These are phyloP conservation scores for Musa beccarii DNA, from an alignment of 176 grass and related monocot genomes.

Conservation along the genomic window DNA sequence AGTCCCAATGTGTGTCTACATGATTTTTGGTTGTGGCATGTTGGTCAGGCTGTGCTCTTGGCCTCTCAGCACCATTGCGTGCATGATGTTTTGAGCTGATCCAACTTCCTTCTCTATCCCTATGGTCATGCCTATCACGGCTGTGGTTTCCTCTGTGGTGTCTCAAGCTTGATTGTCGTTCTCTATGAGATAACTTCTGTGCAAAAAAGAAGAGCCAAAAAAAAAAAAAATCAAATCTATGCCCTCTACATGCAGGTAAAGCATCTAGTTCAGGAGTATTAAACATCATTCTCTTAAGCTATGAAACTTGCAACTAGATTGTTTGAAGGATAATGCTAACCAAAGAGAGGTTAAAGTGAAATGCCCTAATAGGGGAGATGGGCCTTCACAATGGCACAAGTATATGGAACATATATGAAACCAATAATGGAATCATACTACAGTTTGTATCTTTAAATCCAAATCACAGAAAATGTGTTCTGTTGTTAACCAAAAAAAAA, in stretches of 20 bases:
- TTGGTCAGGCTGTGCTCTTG: constrained; percentile 35
- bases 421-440: too few relatives aligned
- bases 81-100: constrained; percentile 49
- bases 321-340: background rate
- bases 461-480: too few relatives aligned
- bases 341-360: too few relatives aligned
- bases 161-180: constrained; percentile 52
- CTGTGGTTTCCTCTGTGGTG: constrained; percentile 61
- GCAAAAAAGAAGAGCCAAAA: constrained; percentile 12
- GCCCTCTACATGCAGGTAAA: background rate
- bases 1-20: constrained; percentile 44
- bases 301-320: background rate
- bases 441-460: too few relatives aligned
- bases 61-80: constrained; percentile 46
- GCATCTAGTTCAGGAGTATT: background rate
- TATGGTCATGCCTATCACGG: constrained; percentile 38
- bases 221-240: constrained; percentile 26
- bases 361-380: too few relatives aligned
- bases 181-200: constrained; percentile 58
- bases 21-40: constrained; percentile 36
- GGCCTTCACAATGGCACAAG: too few relatives aligned
- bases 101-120: constrained; percentile 70
- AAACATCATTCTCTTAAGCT: background rate
- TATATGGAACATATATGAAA: too few relatives aligned
- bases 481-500: too few relatives aligned